A percentile compares a stretch with the other conserved stretches of the same genome.
Evolutionary conservation across 768 basidiomycete genomes (phyloP).

Genomic region (Leccinum arenicola): DNA sequence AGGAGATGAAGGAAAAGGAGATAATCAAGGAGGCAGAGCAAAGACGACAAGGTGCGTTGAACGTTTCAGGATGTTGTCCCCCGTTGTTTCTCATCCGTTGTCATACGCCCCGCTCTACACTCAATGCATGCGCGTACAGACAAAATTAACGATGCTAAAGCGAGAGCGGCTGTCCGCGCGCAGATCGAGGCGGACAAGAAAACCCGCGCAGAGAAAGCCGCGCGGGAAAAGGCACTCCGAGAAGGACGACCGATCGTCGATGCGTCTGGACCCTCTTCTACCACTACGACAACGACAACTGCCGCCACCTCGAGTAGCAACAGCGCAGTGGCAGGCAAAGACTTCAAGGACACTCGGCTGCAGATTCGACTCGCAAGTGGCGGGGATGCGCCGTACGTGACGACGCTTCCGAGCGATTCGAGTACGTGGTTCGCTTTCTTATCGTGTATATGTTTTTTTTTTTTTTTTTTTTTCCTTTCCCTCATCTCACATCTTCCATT

Average conservation of each 20-base stretch:
- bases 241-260: conserved; percentile 61
- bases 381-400: conserved; percentile 66
- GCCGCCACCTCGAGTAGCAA: conserved; percentile 37
- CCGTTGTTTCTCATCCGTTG: not conserved
- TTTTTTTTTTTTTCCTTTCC: too few species aligned
- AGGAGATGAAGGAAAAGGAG: conserved; percentile 76
- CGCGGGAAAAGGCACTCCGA: conserved; percentile 86
- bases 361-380: conserved; percentile 87
- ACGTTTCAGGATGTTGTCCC: not conserved
- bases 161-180: conserved; percentile 82
- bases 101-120: not conserved
- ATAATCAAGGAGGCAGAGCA: conserved; percentile 80
- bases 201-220: conserved; percentile 82
- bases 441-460: too few species aligned
- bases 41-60: conserved; percentile 63
- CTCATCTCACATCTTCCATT: not conserved
- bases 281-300: conserved; percentile 27
- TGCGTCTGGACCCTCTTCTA: conserved; percentile 26
- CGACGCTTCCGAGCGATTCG: conserved; percentile 74
- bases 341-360: conserved; percentile 83
- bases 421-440: conserved; percentile 43
- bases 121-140: conserved; percentile 44
- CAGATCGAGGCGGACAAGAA: conserved; percentile 95
- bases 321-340: conserved; percentile 51
- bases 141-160: conserved; percentile 85